Evolutionary conservation across 495 filamentous ascomycete species (phyloP).

Genomic region (Rhypophila decipiens): DNA sequence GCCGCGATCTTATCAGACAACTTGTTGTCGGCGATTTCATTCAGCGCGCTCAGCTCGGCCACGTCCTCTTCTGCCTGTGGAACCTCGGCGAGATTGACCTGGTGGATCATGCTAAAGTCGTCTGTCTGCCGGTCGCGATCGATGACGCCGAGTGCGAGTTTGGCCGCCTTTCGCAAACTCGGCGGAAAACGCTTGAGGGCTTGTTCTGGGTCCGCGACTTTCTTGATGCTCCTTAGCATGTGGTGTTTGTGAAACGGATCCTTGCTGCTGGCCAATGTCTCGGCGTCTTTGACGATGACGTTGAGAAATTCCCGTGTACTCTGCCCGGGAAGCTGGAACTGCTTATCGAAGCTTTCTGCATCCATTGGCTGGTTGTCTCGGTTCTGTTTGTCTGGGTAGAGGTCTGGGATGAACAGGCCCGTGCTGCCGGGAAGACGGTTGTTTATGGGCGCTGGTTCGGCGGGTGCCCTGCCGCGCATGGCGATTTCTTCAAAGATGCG

Average conservation of each 20-base stretch:
- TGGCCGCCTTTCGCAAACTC: conserved; percentile 32
- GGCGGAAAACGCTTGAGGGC: conserved; percentile 37
- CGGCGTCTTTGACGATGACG: conserved; percentile 32
- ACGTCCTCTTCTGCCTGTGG: not conserved
- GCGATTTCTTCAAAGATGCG: conserved; percentile 54
- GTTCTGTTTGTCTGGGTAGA: not conserved
- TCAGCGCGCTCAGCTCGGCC: not conserved
- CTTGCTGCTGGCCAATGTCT: conserved; percentile 4
- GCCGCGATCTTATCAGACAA: not conserved
- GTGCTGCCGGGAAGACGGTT: too few relatives aligned
- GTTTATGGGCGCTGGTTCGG: not conserved
- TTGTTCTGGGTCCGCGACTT: conserved; percentile 21
- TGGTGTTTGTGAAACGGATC: conserved; percentile 7
- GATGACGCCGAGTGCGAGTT: conserved; percentile 27
- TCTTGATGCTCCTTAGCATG: conserved; percentile 8
- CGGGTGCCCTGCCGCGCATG: conserved; percentile 7
- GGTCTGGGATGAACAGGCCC: not conserved
- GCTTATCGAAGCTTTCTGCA: not conserved
- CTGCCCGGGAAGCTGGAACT: too few relatives aligned
- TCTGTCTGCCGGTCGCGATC: not conserved
- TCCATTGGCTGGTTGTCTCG: not conserved
- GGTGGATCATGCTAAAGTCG: not conserved
- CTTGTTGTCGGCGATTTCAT: not conserved
- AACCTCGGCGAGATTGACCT: not conserved
- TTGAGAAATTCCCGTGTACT: conserved; percentile 2